Evolutionary conservation across 169 alveolate genomes (phyloP).

Genomic region (Plasmodium inui): DNA sequence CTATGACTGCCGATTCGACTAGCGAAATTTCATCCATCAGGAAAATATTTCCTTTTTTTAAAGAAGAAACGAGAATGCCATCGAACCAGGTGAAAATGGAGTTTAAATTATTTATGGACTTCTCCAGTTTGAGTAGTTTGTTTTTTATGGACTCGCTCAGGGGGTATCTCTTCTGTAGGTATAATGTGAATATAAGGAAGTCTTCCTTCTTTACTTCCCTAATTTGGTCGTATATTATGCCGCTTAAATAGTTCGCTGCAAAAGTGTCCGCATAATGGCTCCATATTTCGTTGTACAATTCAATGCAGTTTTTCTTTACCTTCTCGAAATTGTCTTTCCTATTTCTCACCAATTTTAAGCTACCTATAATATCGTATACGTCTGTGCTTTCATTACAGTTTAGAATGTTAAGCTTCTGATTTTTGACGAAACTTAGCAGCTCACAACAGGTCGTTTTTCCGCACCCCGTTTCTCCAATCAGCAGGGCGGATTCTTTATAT

Average conservation of each 20-base stretch:
- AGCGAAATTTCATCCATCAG: conserved; percentile 98
- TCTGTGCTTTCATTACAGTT: conserved; percentile 98
- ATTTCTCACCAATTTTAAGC: conserved; percentile 91
- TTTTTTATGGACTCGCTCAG: conserved; percentile 14
- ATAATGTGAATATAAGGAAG: conserved; percentile 18
- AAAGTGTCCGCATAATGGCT: conserved; percentile 18
- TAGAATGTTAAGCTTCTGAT: conserved; percentile 83
- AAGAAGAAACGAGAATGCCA: conserved; percentile 98
- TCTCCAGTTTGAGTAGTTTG: conserved; percentile 15
- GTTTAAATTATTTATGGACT: conserved; percentile 66
- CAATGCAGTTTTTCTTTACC: conserved; percentile 60
- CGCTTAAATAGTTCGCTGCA: conserved; percentile 50
- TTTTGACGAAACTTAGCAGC: conserved; percentile 87
- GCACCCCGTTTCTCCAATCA: conserved; percentile 99
- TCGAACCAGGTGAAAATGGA: conserved; percentile 98
- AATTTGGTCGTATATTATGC: conserved; percentile 54
- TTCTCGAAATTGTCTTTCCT: conserved; percentile 58
- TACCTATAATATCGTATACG: conserved; percentile 96
- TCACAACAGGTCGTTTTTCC: conserved; percentile 98
- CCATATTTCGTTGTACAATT: conserved; percentile 53
- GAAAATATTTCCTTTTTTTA: conserved; percentile 95
- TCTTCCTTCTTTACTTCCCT: conserved; percentile 64
- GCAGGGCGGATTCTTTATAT: conserved; percentile 96
- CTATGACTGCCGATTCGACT: conserved; percentile 99
- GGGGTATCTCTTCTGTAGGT: conserved; percentile 48